phyloP scores from a whole-genome alignment of 2,329 filamentous ascomycete genomes.

The Dothiorella sarmentorum region DNA sequence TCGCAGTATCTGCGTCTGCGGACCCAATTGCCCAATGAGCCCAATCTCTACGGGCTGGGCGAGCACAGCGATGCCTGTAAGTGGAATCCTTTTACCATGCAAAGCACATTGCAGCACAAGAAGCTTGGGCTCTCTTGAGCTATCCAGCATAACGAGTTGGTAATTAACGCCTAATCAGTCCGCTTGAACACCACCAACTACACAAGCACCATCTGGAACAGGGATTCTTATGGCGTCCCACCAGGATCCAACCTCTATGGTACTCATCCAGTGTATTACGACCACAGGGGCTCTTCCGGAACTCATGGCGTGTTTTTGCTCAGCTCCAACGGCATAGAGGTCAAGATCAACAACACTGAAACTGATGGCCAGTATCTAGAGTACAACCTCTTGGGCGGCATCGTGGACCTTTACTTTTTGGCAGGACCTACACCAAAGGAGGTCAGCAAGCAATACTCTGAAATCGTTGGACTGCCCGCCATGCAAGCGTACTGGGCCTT shows the following conservation, averaged over 20 bases:
- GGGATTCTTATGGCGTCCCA: conserved; percentile 62
- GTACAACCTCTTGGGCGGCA: conserved; percentile 74
- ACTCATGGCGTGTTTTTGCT: conserved; percentile 37
- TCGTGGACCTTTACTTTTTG: conserved; percentile 62
- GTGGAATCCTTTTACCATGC: no score
- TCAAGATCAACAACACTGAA: conserved; percentile 65
- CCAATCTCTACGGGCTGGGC: conserved; percentile 74
- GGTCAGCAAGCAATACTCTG: conserved; percentile 49
- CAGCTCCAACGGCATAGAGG: conserved; percentile 57
- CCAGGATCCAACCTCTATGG: conserved; percentile 66
- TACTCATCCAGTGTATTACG: conserved; percentile 71
- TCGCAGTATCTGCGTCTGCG: conserved; percentile 72
- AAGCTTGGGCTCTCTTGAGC: no score
- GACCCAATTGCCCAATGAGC: conserved; percentile 64
- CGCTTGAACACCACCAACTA: conserved; percentile 66
- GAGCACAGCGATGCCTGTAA: conserved; percentile 72
- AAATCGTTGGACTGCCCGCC: conserved; percentile 47
- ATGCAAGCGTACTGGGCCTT: conserved; percentile 54
- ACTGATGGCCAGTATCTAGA: conserved; percentile 66
- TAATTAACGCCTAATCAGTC: no score
- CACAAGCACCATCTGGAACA: conserved; percentile 66
- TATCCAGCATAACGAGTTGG: no score
- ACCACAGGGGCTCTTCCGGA: conserved; percentile 55
- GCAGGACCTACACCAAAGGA: conserved; percentile 46
- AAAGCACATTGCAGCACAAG: no score